Evolutionary conservation across 768 basidiomycete species (phyloP), one percentile per base, ranked within the genome.

Genomic region (Podaxis sp.): DNA sequence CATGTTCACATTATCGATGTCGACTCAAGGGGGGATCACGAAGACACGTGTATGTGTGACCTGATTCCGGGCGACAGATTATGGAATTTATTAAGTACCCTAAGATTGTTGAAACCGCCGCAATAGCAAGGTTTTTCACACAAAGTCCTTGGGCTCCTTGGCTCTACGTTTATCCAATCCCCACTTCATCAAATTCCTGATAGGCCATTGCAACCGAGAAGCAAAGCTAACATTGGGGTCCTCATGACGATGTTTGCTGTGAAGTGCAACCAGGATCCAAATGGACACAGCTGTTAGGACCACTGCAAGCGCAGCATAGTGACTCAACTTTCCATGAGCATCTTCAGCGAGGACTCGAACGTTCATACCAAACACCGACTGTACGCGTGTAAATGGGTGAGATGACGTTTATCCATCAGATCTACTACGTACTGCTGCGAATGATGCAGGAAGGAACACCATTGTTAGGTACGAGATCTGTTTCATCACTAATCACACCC

Each of bases 361-460:
- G 63, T 82, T 83, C 82, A 82, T 82, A 11, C 82, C 79, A 59
- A 82, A 82, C 3, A 78, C 72, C 41, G 75, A 71, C 82, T 81
- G 36, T 2, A 9, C 25, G 37, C 15, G 22, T 12, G 22, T 24
- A 27, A 52, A 50, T 37, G 33, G 17, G 24, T 58, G 13, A 59
- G 37, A 47, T 38, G 24, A 22, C 49, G n/a, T 47, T 50, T 8
- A 27, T 43, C 6, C 22, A 54, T 46, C 53, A 37, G 37, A 13
- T 29, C 3, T 49, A 38, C 17, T 19, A 70, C 71, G 61, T 63
- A 75, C 74, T 27, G 74, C 73, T 15, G 69, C 68, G 43, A 84
- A 80, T 12, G 79, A 78, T 2, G 81, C 81, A 0, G 83, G 82
- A 1, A 84, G 69, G 66, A 83, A 85, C 7, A 84, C 66, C 80